Percentiles rank a stretch among this genome's conserved stretches.
Conservation (phyloP, 257 asterid genomes). For the Euphrasia confusa region DNA sequence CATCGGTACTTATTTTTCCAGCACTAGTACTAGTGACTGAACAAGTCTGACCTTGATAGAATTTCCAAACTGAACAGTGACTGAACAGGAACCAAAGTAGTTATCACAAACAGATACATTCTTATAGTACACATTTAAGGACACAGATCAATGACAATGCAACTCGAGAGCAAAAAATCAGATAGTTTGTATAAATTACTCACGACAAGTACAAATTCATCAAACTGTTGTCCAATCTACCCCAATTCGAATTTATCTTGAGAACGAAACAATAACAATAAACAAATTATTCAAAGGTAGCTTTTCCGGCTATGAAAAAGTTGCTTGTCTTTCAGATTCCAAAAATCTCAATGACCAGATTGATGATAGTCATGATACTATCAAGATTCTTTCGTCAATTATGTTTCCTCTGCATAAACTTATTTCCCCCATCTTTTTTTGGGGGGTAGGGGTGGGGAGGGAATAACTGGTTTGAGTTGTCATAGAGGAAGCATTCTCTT, state of each 20-base stretch:
- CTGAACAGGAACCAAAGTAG: slow-evolving; percentile 11
- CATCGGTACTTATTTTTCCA: not conserved
- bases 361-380: not conserved
- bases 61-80: slow-evolving; percentile 3
- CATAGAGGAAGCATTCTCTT: not conserved
- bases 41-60: not conserved
- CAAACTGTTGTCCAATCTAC: not conserved
- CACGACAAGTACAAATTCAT: too few species aligned
- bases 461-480: not conserved
- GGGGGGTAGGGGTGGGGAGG: too few species aligned
- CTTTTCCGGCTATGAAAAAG: not conserved
- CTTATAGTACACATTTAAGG: not conserved
- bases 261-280: slow-evolving; percentile 2
- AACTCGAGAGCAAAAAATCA: slow-evolving; percentile 7
- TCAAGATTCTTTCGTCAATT: not conserved
- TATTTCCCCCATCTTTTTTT: too few species aligned
- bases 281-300: slow-evolving; percentile 5
- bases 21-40: slow-evolving; percentile 12
- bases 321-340: not conserved
- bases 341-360: slow-evolving; percentile 18
- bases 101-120: not conserved
- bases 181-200: too few species aligned
- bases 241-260: not conserved
- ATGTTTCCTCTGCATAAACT: too few species aligned
- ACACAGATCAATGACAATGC: slow-evolving; percentile 6